Evolutionary conservation across 305 asterid species (phyloP).

Genomic region (Fraxinus platypoda): DNA sequence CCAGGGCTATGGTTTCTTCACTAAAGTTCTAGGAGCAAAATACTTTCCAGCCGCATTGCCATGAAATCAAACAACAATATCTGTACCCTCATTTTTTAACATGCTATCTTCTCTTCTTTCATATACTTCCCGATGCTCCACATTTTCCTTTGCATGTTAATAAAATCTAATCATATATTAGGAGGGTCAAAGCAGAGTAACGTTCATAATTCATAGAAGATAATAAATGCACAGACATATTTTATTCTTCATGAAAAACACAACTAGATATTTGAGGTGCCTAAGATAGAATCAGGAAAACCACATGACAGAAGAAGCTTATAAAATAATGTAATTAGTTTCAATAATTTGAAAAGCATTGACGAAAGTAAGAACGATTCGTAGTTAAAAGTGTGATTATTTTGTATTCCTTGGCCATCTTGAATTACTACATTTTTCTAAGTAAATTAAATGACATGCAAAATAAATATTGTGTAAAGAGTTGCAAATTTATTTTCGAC

Average conservation of each 20-base stretch:
- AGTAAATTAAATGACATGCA: not conserved
- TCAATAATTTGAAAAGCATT: not conserved
- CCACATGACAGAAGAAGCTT: not conserved
- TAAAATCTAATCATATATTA: not conserved
- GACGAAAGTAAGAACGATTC: not conserved
- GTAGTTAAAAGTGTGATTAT: not conserved
- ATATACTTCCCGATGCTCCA: not conserved
- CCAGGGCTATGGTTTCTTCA: not conserved
- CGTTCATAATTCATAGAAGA: not conserved
- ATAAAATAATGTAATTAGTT: not conserved
- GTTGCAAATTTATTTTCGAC: not conserved
- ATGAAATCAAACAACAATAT: not conserved
- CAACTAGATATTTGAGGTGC: not conserved
- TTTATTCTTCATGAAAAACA: not conserved
- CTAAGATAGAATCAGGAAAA: conserved; percentile 1
- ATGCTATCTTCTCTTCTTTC: not conserved
- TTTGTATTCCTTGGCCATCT: not conserved
- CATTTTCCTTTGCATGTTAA: conserved; percentile 6
- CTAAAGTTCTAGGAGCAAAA: not conserved
- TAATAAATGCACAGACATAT: not conserved
- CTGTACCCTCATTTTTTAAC: not conserved
- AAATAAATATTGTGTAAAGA: not conserved
- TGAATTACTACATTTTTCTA: not conserved
- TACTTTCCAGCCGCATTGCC: not conserved
- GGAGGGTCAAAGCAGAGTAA: not conserved